phyloP scores from a whole-genome alignment of 148 eudicot species.

The Oxyria digyna region DNA sequence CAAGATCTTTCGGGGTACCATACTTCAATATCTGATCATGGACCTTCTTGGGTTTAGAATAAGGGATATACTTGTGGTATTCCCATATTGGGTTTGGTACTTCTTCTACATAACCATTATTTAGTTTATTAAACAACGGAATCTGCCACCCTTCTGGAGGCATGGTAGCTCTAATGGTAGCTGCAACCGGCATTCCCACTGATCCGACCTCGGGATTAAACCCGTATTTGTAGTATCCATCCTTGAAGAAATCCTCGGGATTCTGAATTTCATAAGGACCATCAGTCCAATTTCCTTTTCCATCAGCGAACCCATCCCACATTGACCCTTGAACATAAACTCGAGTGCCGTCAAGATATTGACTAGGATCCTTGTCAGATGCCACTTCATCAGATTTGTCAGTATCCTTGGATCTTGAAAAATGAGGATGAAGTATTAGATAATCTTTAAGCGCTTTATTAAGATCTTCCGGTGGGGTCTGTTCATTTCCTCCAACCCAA shows the following conservation, averaged over 20 bases:
- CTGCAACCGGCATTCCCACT: slow-evolving; percentile 97
- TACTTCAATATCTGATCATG: slow-evolving; percentile 87
- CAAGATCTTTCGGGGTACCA: slow-evolving; percentile 72
- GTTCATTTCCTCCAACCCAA: slow-evolving; percentile 99
- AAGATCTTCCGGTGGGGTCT: slow-evolving; percentile 83
- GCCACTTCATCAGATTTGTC: slow-evolving; percentile 15
- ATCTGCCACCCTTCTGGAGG: slow-evolving; percentile 87
- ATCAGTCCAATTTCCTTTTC: slow-evolving; percentile 71
- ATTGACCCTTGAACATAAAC: slow-evolving; percentile 82
- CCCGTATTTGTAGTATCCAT: slow-evolving; percentile 63
- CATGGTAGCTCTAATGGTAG: slow-evolving; percentile 90
- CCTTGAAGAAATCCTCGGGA: slow-evolving; percentile 84
- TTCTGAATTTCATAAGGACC: slow-evolving; percentile 97
- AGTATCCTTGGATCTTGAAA: slow-evolving; percentile 18
- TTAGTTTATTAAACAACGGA: slow-evolving; percentile 50
- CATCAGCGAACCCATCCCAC: slow-evolving; percentile 99
- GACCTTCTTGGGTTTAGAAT: slow-evolving; percentile 74
- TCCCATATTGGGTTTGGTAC: slow-evolving; percentile 84
- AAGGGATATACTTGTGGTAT: slow-evolving; percentile 94
- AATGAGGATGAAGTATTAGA: slow-evolving; percentile 62
- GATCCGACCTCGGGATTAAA: slow-evolving; percentile 98
- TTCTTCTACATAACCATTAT: slow-evolving; percentile 68
- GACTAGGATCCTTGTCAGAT: slow-evolving; percentile 59
- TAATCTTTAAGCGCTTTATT: slow-evolving; percentile 58
- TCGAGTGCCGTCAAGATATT: slow-evolving; percentile 88